A percentile compares a stretch with the other conserved stretches of the same genome.
Evolutionary conservation across 352 stramenopile genomes (phyloP).

Genomic region (Thalassiosira mediterranea): DNA sequence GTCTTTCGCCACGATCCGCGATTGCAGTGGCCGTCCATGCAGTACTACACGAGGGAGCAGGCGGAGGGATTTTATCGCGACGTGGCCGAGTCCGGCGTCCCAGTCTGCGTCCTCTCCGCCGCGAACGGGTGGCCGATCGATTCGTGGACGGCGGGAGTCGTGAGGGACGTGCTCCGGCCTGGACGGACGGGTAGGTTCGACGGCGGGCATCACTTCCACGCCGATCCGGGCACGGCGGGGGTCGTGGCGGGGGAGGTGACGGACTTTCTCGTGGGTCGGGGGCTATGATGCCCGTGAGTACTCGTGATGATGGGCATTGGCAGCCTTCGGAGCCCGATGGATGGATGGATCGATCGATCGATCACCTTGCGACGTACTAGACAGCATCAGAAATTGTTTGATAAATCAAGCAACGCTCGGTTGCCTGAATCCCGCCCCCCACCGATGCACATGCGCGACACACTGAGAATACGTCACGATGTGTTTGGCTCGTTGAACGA

Average conservation of each 20-base stretch:
- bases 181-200: slow-evolving; percentile 45
- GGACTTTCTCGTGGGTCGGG: no score
- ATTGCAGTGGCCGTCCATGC: slow-evolving; percentile 70
- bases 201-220: slow-evolving; percentile 82
- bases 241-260: slow-evolving; percentile 31
- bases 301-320: no score
- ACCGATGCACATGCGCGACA: no score
- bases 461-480: no score
- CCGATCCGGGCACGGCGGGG: slow-evolving; percentile 64
- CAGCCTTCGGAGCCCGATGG: no score
- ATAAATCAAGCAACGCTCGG: no score
- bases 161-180: slow-evolving; percentile 51
- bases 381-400: no score
- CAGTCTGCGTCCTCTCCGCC: slow-evolving; percentile 59
- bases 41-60: slow-evolving; percentile 72
- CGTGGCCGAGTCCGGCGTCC: slow-evolving; percentile 43
- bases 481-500: no score
- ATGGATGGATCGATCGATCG: no score
- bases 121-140: slow-evolving; percentile 69
- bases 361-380: no score
- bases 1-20: slow-evolving; percentile 68
- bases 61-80: slow-evolving; percentile 53
- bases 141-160: slow-evolving; percentile 11
- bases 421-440: no score
- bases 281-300: no score